Percentiles rank a stretch among this genome's conserved stretches.
Evolutionary conservation across 2,329 filamentous ascomycete genomes (phyloP).

Genomic region (Diaporthe caulivora): DNA sequence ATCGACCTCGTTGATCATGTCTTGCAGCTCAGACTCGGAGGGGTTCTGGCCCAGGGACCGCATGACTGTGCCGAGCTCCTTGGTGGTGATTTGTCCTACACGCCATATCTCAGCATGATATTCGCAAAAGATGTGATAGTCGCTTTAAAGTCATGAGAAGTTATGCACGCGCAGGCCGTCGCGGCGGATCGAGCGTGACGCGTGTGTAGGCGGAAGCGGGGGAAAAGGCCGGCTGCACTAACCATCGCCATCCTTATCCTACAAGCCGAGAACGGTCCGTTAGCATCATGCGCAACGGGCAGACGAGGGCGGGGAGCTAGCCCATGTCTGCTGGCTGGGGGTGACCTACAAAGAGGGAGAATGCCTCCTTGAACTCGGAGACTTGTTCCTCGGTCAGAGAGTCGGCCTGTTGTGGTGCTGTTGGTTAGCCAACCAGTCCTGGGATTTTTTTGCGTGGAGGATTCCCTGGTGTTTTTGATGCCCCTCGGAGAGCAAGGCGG

Average conservation of each 20-base stretch:
- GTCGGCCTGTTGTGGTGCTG: slow-evolving; percentile 76
- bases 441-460: slow-evolving; percentile 18
- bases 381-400: slow-evolving; percentile 99
- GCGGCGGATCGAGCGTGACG: slow-evolving; percentile 27
- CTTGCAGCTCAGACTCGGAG: slow-evolving; percentile 89
- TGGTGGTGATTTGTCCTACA: slow-evolving; percentile 89
- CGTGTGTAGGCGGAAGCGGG: slow-evolving; percentile 12
- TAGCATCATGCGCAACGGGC: slow-evolving; percentile 26
- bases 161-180: slow-evolving; percentile 30
- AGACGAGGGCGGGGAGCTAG: slow-evolving; percentile 32
- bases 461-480: slow-evolving; percentile 25
- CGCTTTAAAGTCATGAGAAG: background rate
- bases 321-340: slow-evolving; percentile 37
- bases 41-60: slow-evolving; percentile 91
- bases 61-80: slow-evolving; percentile 92
- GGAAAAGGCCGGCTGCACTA: slow-evolving; percentile 58
- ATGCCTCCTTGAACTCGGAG: slow-evolving; percentile 99
- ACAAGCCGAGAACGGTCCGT: slow-evolving; percentile 49
- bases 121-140: slow-evolving; percentile 11
- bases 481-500: slow-evolving; percentile 37
- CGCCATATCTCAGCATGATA: slow-evolving; percentile 44
- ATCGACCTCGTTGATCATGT: slow-evolving; percentile 96
- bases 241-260: slow-evolving; percentile 96
- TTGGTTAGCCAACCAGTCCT: slow-evolving; percentile 41
- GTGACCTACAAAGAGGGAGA: slow-evolving; percentile 95